phyloP scores from a whole-genome alignment of 2,329 filamentous ascomycete genomes.

The Cadophora malorum region DNA sequence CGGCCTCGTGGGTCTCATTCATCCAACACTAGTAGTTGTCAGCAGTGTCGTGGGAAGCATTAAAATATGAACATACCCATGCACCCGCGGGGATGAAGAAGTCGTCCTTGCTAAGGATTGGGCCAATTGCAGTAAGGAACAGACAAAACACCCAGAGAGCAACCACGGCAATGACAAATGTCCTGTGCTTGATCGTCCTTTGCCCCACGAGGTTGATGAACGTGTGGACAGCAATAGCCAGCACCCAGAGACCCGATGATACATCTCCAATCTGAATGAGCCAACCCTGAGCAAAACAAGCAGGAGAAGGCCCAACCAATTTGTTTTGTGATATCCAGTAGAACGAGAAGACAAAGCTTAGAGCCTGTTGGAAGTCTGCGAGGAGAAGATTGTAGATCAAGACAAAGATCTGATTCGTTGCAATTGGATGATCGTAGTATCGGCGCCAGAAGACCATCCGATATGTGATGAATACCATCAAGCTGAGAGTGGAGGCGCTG shows the following conservation, averaged over 20 bases:
- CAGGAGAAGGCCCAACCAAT: constrained; percentile 52
- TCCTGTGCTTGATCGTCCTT: constrained; percentile 48
- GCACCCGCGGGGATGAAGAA: constrained; percentile 58
- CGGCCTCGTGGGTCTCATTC: constrained; percentile 50
- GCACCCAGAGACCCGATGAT: constrained; percentile 57
- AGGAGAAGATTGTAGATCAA: constrained; percentile 60
- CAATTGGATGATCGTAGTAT: constrained; percentile 44
- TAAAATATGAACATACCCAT: constrained; percentile 49
- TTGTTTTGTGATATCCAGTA: constrained; percentile 55
- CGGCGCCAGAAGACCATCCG: constrained; percentile 51
- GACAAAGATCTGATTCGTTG: constrained; percentile 57
- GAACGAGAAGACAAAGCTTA: constrained; percentile 50
- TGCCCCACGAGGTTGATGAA: constrained; percentile 57
- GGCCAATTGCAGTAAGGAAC: constrained; percentile 46
- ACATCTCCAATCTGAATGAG: constrained; percentile 61
- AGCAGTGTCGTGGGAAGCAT: neutral
- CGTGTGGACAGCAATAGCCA: constrained; percentile 60
- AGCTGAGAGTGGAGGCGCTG: constrained; percentile 50
- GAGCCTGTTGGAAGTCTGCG: constrained; percentile 43
- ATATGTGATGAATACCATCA: constrained; percentile 54
- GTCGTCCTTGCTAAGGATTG: constrained; percentile 50
- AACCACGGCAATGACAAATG: constrained; percentile 47
- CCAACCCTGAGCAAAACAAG: constrained; percentile 61
- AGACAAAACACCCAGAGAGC: constrained; percentile 40
- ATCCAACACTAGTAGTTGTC: constrained; percentile 56